Base-by-base conservation (phyloP, 2,329 filamentous ascomycete genomes). In the Ophidiomyces ophidiicola region DNA sequence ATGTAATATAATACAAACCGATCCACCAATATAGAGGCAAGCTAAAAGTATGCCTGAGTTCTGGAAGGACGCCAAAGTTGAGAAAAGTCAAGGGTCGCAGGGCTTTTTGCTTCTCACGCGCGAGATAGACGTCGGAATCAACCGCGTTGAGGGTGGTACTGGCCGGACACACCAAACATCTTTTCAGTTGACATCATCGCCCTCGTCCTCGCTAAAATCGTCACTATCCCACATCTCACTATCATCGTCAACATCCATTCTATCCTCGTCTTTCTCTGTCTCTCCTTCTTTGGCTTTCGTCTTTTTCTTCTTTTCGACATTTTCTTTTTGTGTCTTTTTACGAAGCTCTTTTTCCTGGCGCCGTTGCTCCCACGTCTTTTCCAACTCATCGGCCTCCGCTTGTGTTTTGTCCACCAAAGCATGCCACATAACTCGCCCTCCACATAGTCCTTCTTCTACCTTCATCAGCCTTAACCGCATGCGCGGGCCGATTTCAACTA, bases 381-480 rank as follows among this genome's bases (percentile, higher is more conserved):
- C 87, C 50, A 94, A 63, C 47, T 81, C 75, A 55, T 78, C 74
- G 41, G 85, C 66, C 59, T 98, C 87, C 12, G 75, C 72, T 50
- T 76, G 76, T 5, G 76, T 77, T 70, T 98, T 98, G 56, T 80
- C 75, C 38, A 96, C 78, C 56, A 85, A 92, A 57, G 94, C 86
- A 60, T 98, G 90, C 90, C 90, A 98, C 82, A 98, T 83, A 41
- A 94, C 74, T 58, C 85, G 90, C 35, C 90, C 90, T 18, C 74
- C 72, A 53, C 86, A 94, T 5, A 96, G 63, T 1, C 88, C 90
- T 51, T 98, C 90, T 56, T 98, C 90, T 3, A 98, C 87, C 66
- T 98, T 98, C 40, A 85, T 87, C 62, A 98, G 68, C 21, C 88
- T 77, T 28, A 98, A 66, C 44, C 76, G 80, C 81, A 98, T 80